Evolutionary conservation across 2,329 filamentous ascomycete species (phyloP).

Genomic region (Fusarium subtropicale): DNA sequence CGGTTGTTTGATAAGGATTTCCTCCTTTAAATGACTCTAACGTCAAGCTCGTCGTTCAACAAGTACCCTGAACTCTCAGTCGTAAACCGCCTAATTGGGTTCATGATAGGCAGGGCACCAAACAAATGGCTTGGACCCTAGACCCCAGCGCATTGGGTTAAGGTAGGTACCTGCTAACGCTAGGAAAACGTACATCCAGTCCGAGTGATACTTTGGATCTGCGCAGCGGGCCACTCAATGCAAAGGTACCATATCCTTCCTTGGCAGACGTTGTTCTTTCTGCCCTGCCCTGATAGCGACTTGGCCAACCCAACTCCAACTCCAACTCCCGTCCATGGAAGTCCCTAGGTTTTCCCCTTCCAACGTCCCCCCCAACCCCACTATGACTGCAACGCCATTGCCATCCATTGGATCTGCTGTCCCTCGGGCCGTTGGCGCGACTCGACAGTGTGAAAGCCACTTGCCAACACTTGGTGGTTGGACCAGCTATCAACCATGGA

Average conservation of each 20-base stretch:
- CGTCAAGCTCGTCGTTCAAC: not conserved
- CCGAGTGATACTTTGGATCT: constrained; percentile 13
- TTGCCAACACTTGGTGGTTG: constrained; percentile 43
- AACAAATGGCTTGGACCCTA: constrained; percentile 36
- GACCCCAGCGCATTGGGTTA: constrained; percentile 26
- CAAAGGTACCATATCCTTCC: constrained; percentile 22
- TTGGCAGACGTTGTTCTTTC: constrained; percentile 6
- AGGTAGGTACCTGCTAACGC: constrained; percentile 25
- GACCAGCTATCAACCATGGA: constrained; percentile 29
- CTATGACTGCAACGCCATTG: constrained; percentile 32
- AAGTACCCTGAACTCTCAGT: constrained; percentile 4
- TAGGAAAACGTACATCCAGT: constrained; percentile 11
- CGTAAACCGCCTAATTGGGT: constrained; percentile 24
- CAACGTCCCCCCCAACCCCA: constrained; percentile 38
- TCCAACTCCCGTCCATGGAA: constrained; percentile 22
- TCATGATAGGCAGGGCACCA: constrained; percentile 33
- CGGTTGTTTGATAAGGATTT: constrained; percentile 2
- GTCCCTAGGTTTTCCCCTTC: constrained; percentile 23
- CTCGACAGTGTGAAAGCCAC: constrained; percentile 43
- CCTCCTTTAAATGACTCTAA: not conserved
- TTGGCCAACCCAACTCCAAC: not conserved
- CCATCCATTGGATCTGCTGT: constrained; percentile 21
- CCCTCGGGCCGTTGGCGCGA: constrained; percentile 46
- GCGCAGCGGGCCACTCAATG: constrained; percentile 20
- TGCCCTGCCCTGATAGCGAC: constrained; percentile 3